Evolutionary conservation across 2,329 filamentous ascomycete species (phyloP), one percentile per base, ranked within the genome.

Genomic region (Xylariaceae sp.): DNA sequence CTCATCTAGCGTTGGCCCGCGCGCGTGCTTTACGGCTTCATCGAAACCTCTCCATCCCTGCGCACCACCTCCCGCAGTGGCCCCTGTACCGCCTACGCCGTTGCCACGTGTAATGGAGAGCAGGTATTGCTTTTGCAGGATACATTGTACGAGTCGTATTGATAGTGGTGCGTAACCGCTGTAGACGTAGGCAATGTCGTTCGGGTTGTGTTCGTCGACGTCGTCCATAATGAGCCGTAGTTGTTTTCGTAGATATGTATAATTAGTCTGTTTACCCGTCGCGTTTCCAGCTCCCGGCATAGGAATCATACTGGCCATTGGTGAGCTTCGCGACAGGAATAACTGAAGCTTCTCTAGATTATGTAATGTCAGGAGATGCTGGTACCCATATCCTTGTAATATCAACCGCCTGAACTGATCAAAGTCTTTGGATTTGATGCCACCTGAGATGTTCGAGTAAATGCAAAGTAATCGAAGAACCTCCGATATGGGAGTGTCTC

Each of bases 101-200:
- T 75, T 76, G 22, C 85, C 85, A 52, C 79, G 82, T 39, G 79
- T 82, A 9, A 90, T 76, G 4, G 78, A 81, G 42, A 83, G 71
- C 22, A 98, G 71, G 52, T 90, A 87, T 42, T 88, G 81, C 64
- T 98, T 98, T 63, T 97, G 90, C 36, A 98, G 68, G 37, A 97
- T 79, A 60, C 88, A 93, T 64, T 98, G 94, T 4, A 98, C 85
- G 4, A 98, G 78, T 13, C 93, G 83, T 40, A 97, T 79, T 34
- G 88, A 95, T 11, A 98, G 76, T 0, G 93, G 94, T 4, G 94
- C 93, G 60, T 97, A 98, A 39, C 93, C 94, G 50, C 88, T 95
- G 66, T 97, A 98, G 9, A 96, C 90, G 57, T 98, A 98, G n/a
- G 90, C 86, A 47, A 97, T 84, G 55, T 98, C 93, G 56, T 93